Evolutionary conservation across 2,329 filamentous ascomycete genomes (phyloP).

Genomic region (Sphaerulina musiva): DNA sequence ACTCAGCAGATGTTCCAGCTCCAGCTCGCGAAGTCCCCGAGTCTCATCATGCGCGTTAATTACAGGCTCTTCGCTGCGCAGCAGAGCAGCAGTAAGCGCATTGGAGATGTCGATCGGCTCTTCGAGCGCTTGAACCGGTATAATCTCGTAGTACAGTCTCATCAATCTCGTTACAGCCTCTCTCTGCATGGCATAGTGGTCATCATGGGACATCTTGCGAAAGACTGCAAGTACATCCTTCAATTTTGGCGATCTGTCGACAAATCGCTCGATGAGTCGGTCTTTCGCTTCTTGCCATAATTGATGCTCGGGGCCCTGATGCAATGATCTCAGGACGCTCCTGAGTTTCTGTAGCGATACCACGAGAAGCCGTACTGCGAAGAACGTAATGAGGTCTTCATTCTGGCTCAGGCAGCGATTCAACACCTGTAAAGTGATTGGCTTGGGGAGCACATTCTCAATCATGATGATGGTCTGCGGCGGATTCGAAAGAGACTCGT

Average conservation of each 20-base stretch:
- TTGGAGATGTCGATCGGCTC: slow-evolving; percentile 85
- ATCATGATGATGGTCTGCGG: slow-evolving; percentile 73
- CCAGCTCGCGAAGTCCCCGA: slow-evolving; percentile 55
- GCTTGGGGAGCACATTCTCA: slow-evolving; percentile 78
- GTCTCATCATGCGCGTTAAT: slow-evolving; percentile 40
- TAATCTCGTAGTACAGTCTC: slow-evolving; percentile 74
- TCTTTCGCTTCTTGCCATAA: slow-evolving; percentile 65
- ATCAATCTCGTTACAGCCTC: slow-evolving; percentile 74
- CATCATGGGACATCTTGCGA: slow-evolving; percentile 59
- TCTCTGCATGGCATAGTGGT: slow-evolving; percentile 59
- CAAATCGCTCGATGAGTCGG: slow-evolving; percentile 67
- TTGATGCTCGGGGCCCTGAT: slow-evolving; percentile 30
- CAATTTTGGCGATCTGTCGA: slow-evolving; percentile 69
- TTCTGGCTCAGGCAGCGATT: slow-evolving; percentile 72
- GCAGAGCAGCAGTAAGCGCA: slow-evolving; percentile 62
- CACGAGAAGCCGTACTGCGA: slow-evolving; percentile 72
- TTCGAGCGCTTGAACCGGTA: slow-evolving; percentile 71
- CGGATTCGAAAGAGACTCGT: slow-evolving; percentile 55
- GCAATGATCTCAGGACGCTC: slow-evolving; percentile 56
- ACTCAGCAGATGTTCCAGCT: slow-evolving; percentile 72
- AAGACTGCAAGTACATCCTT: slow-evolving; percentile 74
- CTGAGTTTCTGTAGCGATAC: slow-evolving; percentile 73
- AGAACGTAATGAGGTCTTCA: slow-evolving; percentile 73
- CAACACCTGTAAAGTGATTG: slow-evolving; percentile 72
- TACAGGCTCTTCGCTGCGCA: slow-evolving; percentile 30